A percentile compares a stretch with the other conserved stretches of the same genome.
Conservation (phyloP, 495 filamentous ascomycete species). For the Daldinia vernicosa region DNA sequence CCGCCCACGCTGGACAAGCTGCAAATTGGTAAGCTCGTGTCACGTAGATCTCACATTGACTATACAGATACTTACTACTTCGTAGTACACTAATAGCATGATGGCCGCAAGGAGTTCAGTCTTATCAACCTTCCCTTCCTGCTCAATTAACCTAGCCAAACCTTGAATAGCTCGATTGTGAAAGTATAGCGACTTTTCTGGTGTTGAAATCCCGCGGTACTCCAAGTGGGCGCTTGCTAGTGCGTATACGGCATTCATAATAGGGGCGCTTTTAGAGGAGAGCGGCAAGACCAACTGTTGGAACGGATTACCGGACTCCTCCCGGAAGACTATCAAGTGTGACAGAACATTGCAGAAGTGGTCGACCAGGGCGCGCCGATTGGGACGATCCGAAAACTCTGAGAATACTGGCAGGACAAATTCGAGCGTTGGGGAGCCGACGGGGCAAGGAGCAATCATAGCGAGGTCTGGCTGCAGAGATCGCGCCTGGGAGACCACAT, state of each 20-base stretch:
- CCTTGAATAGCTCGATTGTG: slow-evolving; percentile 68
- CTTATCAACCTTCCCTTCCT: slow-evolving; percentile 58
- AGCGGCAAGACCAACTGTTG: slow-evolving; percentile 68
- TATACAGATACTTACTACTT: slow-evolving; percentile 58
- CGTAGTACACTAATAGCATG: slow-evolving; percentile 70
- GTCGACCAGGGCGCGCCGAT: slow-evolving; percentile 64
- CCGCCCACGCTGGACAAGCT: slow-evolving; percentile 68
- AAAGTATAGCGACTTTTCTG: slow-evolving; percentile 66
- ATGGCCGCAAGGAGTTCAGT: slow-evolving; percentile 69
- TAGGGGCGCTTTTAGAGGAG: slow-evolving; percentile 59
- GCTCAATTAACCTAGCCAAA: slow-evolving; percentile 64
- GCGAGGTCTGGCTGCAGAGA: slow-evolving; percentile 51
- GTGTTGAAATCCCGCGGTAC: slow-evolving; percentile 62
- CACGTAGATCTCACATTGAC: background rate
- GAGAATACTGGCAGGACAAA: slow-evolving; percentile 62
- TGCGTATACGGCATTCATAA: slow-evolving; percentile 67
- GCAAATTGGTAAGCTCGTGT: slow-evolving; percentile 7
- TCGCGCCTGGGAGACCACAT: slow-evolving; percentile 36
- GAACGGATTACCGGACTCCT: slow-evolving; percentile 70
- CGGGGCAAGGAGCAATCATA: slow-evolving; percentile 59
- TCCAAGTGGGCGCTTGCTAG: slow-evolving; percentile 68
- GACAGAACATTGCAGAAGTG: slow-evolving; percentile 71
- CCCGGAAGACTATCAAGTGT: slow-evolving; percentile 69
- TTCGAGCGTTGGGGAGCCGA: slow-evolving; percentile 58
- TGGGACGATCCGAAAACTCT: slow-evolving; percentile 64